Conservation (phyloP, 371 early-diverging fungal genomes). For the Choanephora cucurbitarum region DNA sequence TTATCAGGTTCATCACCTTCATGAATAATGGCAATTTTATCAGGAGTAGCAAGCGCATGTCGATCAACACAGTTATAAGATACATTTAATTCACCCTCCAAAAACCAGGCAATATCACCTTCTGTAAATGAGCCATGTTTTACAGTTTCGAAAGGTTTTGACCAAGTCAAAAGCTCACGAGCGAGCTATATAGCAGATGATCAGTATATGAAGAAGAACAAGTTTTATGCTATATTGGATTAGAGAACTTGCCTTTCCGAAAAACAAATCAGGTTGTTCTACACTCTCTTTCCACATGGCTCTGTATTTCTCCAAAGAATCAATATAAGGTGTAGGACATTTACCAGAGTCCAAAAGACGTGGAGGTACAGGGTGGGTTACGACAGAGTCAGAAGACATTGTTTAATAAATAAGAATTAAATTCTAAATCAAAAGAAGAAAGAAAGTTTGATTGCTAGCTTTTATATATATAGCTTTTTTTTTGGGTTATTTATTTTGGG, state of each 20-base stretch:
- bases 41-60: conserved; percentile 72
- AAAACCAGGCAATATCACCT: conserved; percentile 92
- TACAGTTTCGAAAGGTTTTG: conserved; percentile 71
- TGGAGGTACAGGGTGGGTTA: conserved; percentile 43
- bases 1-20: conserved; percentile 88
- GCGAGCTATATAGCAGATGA: conserved; percentile 55
- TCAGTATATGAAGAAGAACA: not conserved
- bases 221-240: not conserved
- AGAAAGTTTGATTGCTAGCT: conserved; percentile 2
- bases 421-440: conserved; percentile 2
- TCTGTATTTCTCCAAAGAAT: conserved; percentile 73
- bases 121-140: conserved; percentile 61
- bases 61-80: conserved; percentile 97
- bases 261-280: conserved; percentile 77
- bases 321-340: conserved; percentile 65
- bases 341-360: conserved; percentile 51
- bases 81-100: conserved; percentile 90
- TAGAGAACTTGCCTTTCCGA: conserved; percentile 62
- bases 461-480: conserved; percentile 15
- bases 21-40: conserved; percentile 85
- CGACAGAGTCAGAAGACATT: conserved; percentile 19
- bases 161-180: conserved; percentile 75
- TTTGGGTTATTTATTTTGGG: conserved; percentile 5
- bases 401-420: conserved; percentile 6
- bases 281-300: conserved; percentile 73